These are phyloP conservation scores for Pseudogymnoascus sp. DNA, from an alignment of 2,329 filamentous ascomycete species.

Conservation along the genomic window DNA sequence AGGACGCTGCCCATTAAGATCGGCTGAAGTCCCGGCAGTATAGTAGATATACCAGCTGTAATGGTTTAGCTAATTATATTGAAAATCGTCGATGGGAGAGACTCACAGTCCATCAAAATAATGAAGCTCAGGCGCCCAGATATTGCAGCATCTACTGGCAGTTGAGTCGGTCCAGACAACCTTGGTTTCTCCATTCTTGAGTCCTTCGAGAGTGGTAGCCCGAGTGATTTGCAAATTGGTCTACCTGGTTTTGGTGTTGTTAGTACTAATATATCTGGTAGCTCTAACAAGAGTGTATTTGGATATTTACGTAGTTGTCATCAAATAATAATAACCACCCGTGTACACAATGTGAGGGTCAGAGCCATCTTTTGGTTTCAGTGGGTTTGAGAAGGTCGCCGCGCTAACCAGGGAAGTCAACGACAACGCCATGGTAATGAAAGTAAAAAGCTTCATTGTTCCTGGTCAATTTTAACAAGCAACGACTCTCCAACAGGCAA, in stretches of 20 bases:
- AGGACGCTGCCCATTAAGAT: slow-evolving; percentile 41
- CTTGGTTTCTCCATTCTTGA: slow-evolving; percentile 45
- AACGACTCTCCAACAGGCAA: background rate
- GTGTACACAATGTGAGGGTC: slow-evolving; percentile 45
- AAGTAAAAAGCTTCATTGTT: slow-evolving; percentile 1
- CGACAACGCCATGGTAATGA: background rate
- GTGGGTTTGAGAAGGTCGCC: slow-evolving; percentile 41
- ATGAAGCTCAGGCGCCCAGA: slow-evolving; percentile 51
- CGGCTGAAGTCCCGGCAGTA: slow-evolving; percentile 37
- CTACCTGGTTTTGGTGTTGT: too few relatives aligned
- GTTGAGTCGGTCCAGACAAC: slow-evolving; percentile 41
- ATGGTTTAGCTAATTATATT: background rate
- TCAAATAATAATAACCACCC: slow-evolving; percentile 47
- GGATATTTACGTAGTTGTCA: slow-evolving; percentile 42
- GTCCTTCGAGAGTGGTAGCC: slow-evolving; percentile 43
- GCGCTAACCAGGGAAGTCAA: background rate
- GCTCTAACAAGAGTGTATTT: too few relatives aligned
- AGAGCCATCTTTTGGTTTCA: slow-evolving; percentile 40
- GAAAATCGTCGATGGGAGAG: background rate
- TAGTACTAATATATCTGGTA: too few relatives aligned
- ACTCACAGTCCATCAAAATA: slow-evolving; percentile 34
- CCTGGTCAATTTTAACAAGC: background rate
- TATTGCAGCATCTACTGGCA: slow-evolving; percentile 41
- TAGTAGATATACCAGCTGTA: slow-evolving; percentile 47
- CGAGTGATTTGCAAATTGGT: slow-evolving; percentile 45